Evolutionary conservation across 2,329 filamentous ascomycete species (phyloP).

Genomic region (Aspergillus chevalieri): DNA sequence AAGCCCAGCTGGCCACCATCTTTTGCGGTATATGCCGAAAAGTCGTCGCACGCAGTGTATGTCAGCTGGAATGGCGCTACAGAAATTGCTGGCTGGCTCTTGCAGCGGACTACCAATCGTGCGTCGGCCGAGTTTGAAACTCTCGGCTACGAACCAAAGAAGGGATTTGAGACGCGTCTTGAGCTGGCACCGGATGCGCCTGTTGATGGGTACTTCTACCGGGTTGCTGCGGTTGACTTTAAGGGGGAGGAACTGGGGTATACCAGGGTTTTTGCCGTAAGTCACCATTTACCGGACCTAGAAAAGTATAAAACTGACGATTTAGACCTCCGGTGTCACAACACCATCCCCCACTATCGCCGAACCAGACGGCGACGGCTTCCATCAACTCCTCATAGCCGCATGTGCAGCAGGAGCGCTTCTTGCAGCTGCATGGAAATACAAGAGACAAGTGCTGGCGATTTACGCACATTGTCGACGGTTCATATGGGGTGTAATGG

Average conservation of each 20-base stretch:
- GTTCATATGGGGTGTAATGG: neutral
- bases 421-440: conserved; percentile 4
- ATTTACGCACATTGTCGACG: neutral
- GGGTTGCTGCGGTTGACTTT: conserved; percentile 14
- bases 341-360: neutral
- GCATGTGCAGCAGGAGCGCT: conserved; percentile 5
- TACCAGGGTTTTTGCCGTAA: conserved; percentile 9
- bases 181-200: conserved; percentile 5
- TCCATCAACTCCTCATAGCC: conserved; percentile 5
- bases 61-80: conserved; percentile 36
- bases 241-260: conserved; percentile 15
- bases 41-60: conserved; percentile 10
- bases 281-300: neutral
- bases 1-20: conserved; percentile 37
- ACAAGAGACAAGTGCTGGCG: neutral
- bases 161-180: conserved; percentile 19
- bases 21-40: conserved; percentile 6
- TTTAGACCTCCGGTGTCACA: neutral
- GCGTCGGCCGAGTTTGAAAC: conserved; percentile 11
- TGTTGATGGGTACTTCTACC: conserved; percentile 11
- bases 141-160: conserved; percentile 10
- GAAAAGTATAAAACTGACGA: neutral
- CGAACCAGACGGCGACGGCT: neutral
- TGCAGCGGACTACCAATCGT: conserved; percentile 12
- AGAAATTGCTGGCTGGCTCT: conserved; percentile 24